Base-by-base conservation (phyloP, 768 basidiomycete species). In the Panellus pusillus region DNA sequence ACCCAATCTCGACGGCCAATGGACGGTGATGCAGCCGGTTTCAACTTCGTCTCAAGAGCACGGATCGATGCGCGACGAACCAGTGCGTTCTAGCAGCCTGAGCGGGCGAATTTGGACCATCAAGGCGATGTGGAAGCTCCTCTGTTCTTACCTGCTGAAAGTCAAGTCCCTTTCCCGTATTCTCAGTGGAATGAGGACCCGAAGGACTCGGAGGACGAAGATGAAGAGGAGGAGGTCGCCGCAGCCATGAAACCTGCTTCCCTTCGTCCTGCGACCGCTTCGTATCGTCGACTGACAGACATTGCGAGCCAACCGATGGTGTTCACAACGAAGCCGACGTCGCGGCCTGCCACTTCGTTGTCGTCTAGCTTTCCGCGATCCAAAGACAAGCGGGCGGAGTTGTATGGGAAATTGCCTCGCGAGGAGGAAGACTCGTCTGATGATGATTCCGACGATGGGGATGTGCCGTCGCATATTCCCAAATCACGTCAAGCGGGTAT, bases 381-480 rank as follows among this genome's bases (percentile, higher is more conserved):
- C 3, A 68, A 63, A 19, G 63, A 69, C 38, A 70, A 69, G 44
- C 52, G 66, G 28, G 66, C 57, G 27, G 72, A 75, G 54, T 49
- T 77, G 62, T 76, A 78, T 64, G 73, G 76, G 19, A 60, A 63
- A 31, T 18, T 44, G 43, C 63, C 60, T 24, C 65, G 67, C 28
- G 61, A 65, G n/a, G 68, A 67, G 47, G 68, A 72, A 17, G 70
- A 68, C 38, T 77, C 80, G 9, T 51, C 24, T 4, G 78, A 77
- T 36, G 70, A 69, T 9, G 73, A 71, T 17, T 63, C 63, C 1
- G 74, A 75, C 0, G 78, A 70, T 37, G 68, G 59, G 37, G 63
- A 65, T 39, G 60, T 64, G 20, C 61, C 54, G 39, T 83, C 79
- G n/a, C 87, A 88, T 65, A 87, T 89, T 52, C 87, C 87, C 27